Evolutionary conservation across 345 rosid genomes (phyloP).

Genomic region (Atalantia buxifolia): DNA sequence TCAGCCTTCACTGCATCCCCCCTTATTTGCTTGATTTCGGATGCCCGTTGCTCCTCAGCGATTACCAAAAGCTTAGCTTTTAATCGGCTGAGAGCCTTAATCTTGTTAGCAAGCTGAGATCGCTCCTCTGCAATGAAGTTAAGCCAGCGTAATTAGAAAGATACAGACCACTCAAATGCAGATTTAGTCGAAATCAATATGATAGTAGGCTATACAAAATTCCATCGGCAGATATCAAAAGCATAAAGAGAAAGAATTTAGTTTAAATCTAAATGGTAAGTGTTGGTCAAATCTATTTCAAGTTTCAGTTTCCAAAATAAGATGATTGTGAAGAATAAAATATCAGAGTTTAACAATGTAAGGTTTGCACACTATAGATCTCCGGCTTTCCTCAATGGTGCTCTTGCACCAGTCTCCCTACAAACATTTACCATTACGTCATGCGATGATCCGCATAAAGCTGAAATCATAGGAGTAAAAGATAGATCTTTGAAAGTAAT

Average conservation of each 20-base stretch:
- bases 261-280: not conserved
- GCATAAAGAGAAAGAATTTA: not conserved
- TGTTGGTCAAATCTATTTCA: no score
- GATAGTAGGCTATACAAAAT: not conserved
- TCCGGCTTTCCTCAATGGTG: no score
- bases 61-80: slow-evolving; percentile 88
- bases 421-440: no score
- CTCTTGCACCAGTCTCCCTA: no score
- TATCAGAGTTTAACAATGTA: no score
- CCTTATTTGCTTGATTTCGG: slow-evolving; percentile 85
- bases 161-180: not conserved
- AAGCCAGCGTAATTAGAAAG: not conserved
- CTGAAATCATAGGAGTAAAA: no score
- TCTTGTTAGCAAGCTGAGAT: slow-evolving; percentile 83
- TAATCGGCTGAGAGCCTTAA: slow-evolving; percentile 71
- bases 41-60: slow-evolving; percentile 87
- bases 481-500: no score
- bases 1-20: slow-evolving; percentile 96
- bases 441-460: no score
- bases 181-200: not conserved
- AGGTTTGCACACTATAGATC: no score
- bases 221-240: not conserved
- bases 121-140: slow-evolving; percentile 70
- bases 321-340: no score
- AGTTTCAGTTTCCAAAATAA: no score